Conservation (phyloP, 2,329 filamentous ascomycete genomes). For the Dryadomyces quercus-mongolicae region DNA sequence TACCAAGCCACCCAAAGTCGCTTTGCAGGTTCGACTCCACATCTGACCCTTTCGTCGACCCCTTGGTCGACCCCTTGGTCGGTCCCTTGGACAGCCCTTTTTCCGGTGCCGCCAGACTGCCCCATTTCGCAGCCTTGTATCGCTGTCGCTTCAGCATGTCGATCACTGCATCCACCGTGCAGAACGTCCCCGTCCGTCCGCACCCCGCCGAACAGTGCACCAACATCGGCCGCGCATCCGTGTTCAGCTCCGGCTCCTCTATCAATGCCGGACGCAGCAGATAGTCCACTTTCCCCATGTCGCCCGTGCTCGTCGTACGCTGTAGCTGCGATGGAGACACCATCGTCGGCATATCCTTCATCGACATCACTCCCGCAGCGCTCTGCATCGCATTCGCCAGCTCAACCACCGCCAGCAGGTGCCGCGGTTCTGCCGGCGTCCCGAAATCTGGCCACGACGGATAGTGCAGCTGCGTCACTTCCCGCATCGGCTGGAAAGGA, state of each 20-base stretch:
- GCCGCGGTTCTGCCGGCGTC: constrained; percentile 74
- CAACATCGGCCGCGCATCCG: constrained; percentile 55
- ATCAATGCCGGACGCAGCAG: constrained; percentile 30
- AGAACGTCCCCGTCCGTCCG: constrained; percentile 91
- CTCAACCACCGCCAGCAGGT: constrained; percentile 82
- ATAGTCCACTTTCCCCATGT: constrained; percentile 11
- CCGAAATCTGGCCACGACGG: constrained; percentile 97
- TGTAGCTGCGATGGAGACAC: not conserved
- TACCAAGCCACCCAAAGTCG: constrained; percentile 49
- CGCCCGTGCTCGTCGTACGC: not conserved
- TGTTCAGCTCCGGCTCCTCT: constrained; percentile 46
- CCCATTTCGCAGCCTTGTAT: too few relatives aligned
- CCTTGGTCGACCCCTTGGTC: too few relatives aligned
- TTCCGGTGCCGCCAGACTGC: too few relatives aligned
- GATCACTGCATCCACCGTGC: constrained; percentile 88
- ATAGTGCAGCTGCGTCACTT: constrained; percentile 92
- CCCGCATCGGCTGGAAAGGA: constrained; percentile 76
- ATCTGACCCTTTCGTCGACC: not conserved
- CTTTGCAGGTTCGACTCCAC: not conserved
- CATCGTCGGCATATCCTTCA: not conserved
- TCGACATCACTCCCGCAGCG: constrained; percentile 22
- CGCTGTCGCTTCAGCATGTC: constrained; percentile 90
- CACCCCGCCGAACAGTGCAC: constrained; percentile 96
- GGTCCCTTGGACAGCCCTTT: too few relatives aligned
- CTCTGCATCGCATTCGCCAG: constrained; percentile 66